A percentile compares a stretch with the other conserved stretches of the same genome.
phyloP scores from a whole-genome alignment of 495 filamentous ascomycete genomes.

The Penicillium alfredii region DNA sequence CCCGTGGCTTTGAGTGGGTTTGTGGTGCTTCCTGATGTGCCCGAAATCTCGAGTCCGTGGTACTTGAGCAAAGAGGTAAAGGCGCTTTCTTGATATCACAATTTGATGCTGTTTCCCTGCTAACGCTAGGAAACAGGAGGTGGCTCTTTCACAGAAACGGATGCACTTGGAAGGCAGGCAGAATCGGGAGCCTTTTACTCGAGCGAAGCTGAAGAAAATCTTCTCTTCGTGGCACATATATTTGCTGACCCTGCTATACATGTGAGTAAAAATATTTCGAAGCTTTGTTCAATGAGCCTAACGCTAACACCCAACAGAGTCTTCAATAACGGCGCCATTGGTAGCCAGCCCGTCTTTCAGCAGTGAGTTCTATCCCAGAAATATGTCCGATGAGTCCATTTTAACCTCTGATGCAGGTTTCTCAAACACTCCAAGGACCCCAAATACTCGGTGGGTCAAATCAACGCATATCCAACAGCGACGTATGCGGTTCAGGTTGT shows the following conservation, averaged over 20 bases:
- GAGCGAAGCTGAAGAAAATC: constrained; percentile 45
- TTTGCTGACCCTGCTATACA: constrained; percentile 38
- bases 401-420: constrained; percentile 16
- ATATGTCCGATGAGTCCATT: background rate
- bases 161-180: constrained; percentile 45
- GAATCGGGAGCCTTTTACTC: constrained; percentile 40
- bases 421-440: constrained; percentile 36
- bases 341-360: constrained; percentile 33
- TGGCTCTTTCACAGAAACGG: constrained; percentile 35
- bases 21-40: constrained; percentile 56
- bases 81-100: background rate
- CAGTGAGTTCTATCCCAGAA: constrained; percentile 19
- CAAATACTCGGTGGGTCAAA: constrained; percentile 33
- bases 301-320: constrained; percentile 14
- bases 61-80: constrained; percentile 36
- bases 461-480: constrained; percentile 43
- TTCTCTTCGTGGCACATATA: constrained; percentile 50
- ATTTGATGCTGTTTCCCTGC: background rate
- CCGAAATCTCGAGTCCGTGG: constrained; percentile 52
- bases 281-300: background rate
- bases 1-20: constrained; percentile 49
- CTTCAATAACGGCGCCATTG: constrained; percentile 33
- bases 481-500: constrained; percentile 43
- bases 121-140: constrained; percentile 30
- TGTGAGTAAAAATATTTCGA: constrained; percentile 17